Percentiles rank a stretch among this genome's conserved stretches.
These are phyloP conservation scores for Saccharomyces pastorianus DNA, from an alignment of 1,139 yeast genomes.

Conservation along the genomic window DNA sequence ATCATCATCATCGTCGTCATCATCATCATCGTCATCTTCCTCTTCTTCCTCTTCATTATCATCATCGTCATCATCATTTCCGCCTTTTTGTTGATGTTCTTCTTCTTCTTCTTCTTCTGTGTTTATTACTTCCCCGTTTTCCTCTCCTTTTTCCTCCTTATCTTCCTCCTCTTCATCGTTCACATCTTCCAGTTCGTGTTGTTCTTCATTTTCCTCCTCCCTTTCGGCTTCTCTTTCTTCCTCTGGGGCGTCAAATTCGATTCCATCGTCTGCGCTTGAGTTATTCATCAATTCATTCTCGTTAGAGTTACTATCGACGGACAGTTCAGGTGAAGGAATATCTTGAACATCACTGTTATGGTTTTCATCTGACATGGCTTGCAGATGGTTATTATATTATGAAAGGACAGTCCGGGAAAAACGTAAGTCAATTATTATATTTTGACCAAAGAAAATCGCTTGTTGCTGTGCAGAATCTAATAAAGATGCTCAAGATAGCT, in stretches of 20 bases:
- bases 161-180: conserved; percentile 19
- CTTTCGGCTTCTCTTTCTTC: conserved; percentile 6
- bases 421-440: not conserved
- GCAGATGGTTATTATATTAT: not conserved
- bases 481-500: not conserved
- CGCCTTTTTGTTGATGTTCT: conserved; percentile 17
- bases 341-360: not conserved
- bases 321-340: not conserved
- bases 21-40: conserved; percentile 16
- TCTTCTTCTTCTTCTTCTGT: conserved; percentile 16
- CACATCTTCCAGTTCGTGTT: conserved; percentile 18
- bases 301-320: not conserved
- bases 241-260: not conserved
- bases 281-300: not conserved
- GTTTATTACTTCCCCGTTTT: not conserved
- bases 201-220: conserved; percentile 18
- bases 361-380: not conserved
- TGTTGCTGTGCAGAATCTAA: not conserved
- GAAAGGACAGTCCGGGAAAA: not conserved
- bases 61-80: conserved; percentile 12
- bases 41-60: conserved; percentile 16
- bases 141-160: conserved; percentile 15
- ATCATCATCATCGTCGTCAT: conserved; percentile 9
- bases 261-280: not conserved
- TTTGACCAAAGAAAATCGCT: not conserved